Evolutionary conservation across 2,329 filamentous ascomycete genomes (phyloP), one percentile per base, ranked within the genome.

Genomic region (Pseudogymnoascus verrucosus): DNA sequence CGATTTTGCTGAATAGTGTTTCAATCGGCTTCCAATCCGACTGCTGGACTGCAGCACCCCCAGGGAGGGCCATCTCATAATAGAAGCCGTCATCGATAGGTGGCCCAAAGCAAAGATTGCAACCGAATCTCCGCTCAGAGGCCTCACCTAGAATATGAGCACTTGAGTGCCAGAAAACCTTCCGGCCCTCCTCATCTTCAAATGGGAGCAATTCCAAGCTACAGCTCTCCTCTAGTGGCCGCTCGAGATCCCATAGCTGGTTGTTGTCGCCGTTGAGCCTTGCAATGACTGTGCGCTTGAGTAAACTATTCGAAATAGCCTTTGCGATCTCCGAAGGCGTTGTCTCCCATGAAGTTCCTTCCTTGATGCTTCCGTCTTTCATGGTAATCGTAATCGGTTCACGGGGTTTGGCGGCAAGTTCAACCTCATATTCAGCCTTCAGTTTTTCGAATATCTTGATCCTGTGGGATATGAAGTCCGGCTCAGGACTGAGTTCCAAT

Each of bases 141-240:
- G 93, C 93, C 78, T 98, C 95, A 69, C 95, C 95, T n/a, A 99
- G 85, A 68, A 96, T 88, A 76, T 99, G 95, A 51, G 95, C 95
- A 71, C 89, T 93, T 19, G 91, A 96, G 77, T 98, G 95, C 93
- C 93, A 99, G 79, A 97, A 99, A 64, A 98, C 93, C 75, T 91
- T 91, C 79, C 95, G 93, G 71, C 91, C 93, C 78, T 71, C 73
- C 60, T 81, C 78, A 68, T 83, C 77, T 72, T 91, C 87, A 71
- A 98, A 99, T 68, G 89, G 87, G 67, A 98, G 82, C 62, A 97
- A 82, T 72, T 93, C 89, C 28, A 99, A 83, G 70, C 85, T 89
- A 79, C 91, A 95, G 79, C 88, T 91, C 77, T 86, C 87, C 81
- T 98, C 95, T 37, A 99, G 79, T 4, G 93, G 93, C 63, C 95